Conservation (phyloP, 345 rosid genomes). For the Gossypioides kirkii region DNA sequence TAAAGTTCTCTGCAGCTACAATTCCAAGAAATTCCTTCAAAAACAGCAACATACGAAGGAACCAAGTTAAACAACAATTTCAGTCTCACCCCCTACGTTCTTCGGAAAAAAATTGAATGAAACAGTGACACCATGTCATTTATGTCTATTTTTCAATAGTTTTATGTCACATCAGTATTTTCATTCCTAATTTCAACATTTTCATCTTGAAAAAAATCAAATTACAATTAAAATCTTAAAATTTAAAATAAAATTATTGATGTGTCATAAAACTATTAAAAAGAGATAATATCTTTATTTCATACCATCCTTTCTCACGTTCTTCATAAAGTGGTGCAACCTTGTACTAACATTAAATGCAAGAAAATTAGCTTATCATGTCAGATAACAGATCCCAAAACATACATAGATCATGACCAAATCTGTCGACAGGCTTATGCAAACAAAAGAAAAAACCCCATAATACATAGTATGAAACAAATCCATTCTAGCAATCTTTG, state of each 20-base stretch:
- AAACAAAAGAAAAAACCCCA: constrained; percentile 7
- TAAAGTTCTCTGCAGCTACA: background rate
- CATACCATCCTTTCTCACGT: too few species aligned
- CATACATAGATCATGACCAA: background rate
- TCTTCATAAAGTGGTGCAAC: background rate
- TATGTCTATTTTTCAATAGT: too few species aligned
- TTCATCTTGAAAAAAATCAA: too few species aligned
- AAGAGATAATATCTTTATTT: too few species aligned
- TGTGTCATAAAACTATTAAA: too few species aligned
- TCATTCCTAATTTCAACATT: too few species aligned
- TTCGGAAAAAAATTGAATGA: too few species aligned
- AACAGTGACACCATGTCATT: too few species aligned
- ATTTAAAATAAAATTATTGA: too few species aligned
- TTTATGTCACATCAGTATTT: too few species aligned
- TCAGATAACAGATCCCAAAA: constrained; percentile 19
- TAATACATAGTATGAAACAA: background rate
- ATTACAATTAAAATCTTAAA: too few species aligned
- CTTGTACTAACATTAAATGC: too few species aligned
- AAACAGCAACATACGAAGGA: background rate
- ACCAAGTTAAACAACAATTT: background rate
- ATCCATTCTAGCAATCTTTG: constrained; percentile 15
- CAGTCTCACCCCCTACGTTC: background rate
- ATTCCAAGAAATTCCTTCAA: background rate
- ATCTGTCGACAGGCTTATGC: constrained; percentile 26
- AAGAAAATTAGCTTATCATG: constrained; percentile 5